Evolutionary conservation across 2,329 filamentous ascomycete species (phyloP), one percentile per base, ranked within the genome.

Genomic region (Hypoxylon sp.): DNA sequence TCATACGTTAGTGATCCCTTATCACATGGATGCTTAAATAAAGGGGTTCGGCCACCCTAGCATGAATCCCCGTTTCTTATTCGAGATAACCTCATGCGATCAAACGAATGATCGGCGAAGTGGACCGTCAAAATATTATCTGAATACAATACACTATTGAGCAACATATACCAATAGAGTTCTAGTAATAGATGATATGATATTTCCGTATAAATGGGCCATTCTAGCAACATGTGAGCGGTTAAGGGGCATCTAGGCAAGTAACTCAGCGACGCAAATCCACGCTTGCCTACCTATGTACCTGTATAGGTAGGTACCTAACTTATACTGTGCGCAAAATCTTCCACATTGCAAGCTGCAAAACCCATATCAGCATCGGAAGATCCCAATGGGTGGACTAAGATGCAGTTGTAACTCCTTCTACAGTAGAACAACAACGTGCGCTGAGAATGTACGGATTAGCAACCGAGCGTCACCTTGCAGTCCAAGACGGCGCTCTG

Each of bases 401-500:
- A 39, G 17, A 33, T 10, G 31, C 26, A 51, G 26, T 14, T 17
- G 17, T 47, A 5, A 5, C 6, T 14, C 13, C 11, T 5, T 22
- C n/a, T n/a, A n/a, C n/a, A n/a, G n/a, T n/a, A n/a, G n/a, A n/a
- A n/a, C n/a, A n/a, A n/a, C n/a, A n/a, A n/a, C n/a, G n/a, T n/a
- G n/a, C n/a, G n/a, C n/a, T n/a, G n/a, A n/a, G n/a, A n/a, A n/a
- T n/a, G n/a, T n/a, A n/a, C n/a, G n/a, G n/a, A n/a, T n/a, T n/a
- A n/a, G 66, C 82, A 86, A 17, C 82, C 82, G 29, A 80, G 69
- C 3, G 77, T 80, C n/a, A 87, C 82, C 78, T 84, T 85, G 79
- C 81, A 83, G 74, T 88, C 87, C 54, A 89, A 63, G 2, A 89
- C 87, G 0, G 86, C 86, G 5, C 83, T 81, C 73, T 83, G 81